These are phyloP conservation scores for Podila epigama DNA, from an alignment of 192 early-diverging fungal genomes.

Conservation along the genomic window DNA sequence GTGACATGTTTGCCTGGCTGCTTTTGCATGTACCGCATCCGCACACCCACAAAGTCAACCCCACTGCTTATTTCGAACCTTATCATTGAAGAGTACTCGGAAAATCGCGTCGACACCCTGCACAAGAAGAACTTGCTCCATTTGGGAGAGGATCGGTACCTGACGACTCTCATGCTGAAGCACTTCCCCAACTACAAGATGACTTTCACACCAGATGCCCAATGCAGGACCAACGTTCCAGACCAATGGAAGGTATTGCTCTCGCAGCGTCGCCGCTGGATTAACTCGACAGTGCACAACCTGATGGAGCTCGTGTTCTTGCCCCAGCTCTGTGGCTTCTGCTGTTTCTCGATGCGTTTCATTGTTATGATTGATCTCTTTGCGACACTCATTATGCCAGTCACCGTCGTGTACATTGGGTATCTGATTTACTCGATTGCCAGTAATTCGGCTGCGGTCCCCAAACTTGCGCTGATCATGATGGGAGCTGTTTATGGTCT, in stretches of 20 bases:
- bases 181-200: slow-evolving; percentile 97
- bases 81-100: slow-evolving; percentile 93
- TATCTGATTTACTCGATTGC: slow-evolving; percentile 81
- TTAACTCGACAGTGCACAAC: slow-evolving; percentile 99
- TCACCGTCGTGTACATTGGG: slow-evolving; percentile 84
- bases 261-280: slow-evolving; percentile 99
- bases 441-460: slow-evolving; percentile 64
- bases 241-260: slow-evolving; percentile 92
- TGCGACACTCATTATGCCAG: slow-evolving; percentile 93
- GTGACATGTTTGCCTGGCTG: slow-evolving; percentile 99
- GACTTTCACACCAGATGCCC: slow-evolving; percentile 91
- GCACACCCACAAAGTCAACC: slow-evolving; percentile 85
- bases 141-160: slow-evolving; percentile 98
- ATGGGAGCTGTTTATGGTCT: slow-evolving; percentile 86
- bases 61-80: slow-evolving; percentile 90
- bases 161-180: slow-evolving; percentile 95
- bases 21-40: slow-evolving; percentile 99
- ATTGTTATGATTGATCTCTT: slow-evolving; percentile 95
- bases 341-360: slow-evolving; percentile 97
- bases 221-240: slow-evolving; percentile 93
- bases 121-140: slow-evolving; percentile 99
- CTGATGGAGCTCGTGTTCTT: slow-evolving; percentile 93
- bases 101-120: slow-evolving; percentile 94
- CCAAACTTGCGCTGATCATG: slow-evolving; percentile 86
- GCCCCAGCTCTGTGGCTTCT: slow-evolving; percentile 95